phyloP scores from a whole-genome alignment of 306 rosid genomes.

The Herpetospermum pedunculosum region DNA sequence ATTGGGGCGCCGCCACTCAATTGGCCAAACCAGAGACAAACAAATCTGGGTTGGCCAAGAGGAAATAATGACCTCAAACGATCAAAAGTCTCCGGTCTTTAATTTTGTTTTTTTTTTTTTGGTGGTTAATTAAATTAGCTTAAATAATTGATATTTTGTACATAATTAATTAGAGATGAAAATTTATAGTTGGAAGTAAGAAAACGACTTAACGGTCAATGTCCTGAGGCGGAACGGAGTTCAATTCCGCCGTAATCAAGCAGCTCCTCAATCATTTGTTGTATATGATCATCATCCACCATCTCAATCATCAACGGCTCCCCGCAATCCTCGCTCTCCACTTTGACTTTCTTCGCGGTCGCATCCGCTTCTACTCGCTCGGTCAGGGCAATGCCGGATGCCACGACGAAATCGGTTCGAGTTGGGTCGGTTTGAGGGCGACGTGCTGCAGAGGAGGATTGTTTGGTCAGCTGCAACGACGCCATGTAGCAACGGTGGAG shows the following conservation, averaged over 20 bases:
- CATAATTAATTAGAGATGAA: background rate
- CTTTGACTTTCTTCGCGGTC: conserved; percentile 30
- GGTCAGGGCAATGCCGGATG: background rate
- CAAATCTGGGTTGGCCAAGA: background rate
- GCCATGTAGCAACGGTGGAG: conserved; percentile 83
- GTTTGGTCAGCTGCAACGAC: conserved; percentile 61
- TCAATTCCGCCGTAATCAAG: conserved; percentile 77
- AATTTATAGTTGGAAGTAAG: background rate
- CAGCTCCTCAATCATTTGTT: conserved; percentile 88
- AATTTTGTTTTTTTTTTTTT: background rate
- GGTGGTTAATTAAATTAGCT: background rate
- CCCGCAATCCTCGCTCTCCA: conserved; percentile 20
- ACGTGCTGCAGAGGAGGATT: conserved; percentile 10
- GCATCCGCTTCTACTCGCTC: background rate
- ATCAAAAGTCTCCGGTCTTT: background rate
- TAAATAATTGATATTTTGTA: background rate
- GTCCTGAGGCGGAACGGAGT: conserved; percentile 30
- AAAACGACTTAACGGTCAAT: background rate
- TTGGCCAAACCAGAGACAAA: background rate
- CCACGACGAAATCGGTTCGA: background rate
- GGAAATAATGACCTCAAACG: background rate
- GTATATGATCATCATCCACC: conserved; percentile 75
- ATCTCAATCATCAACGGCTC: conserved; percentile 30
- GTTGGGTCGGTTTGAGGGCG: background rate
- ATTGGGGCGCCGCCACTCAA: background rate